Evolutionary conservation across 495 filamentous ascomycete genomes (phyloP).

Genomic region (Aspergillus diversus): DNA sequence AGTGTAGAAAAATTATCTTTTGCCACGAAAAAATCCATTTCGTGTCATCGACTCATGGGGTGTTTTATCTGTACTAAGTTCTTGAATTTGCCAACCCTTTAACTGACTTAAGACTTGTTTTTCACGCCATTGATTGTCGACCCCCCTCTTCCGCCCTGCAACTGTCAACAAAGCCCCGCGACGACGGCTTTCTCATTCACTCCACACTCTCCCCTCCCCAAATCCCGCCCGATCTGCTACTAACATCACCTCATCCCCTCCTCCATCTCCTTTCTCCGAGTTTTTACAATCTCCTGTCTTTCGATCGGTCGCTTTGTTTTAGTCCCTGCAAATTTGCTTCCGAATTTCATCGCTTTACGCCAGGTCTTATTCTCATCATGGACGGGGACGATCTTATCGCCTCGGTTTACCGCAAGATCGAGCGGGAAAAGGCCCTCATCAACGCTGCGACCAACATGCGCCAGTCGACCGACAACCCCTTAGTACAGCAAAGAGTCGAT

Average conservation of each 20-base stretch:
- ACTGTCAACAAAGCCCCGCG: conserved; percentile 50
- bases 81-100: not conserved
- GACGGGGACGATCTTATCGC: conserved; percentile 75
- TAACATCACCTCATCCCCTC: conserved; percentile 15
- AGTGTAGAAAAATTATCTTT: conserved; percentile 10
- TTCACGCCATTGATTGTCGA: conserved; percentile 34
- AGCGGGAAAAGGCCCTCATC: conserved; percentile 95
- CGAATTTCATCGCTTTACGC: conserved; percentile 3
- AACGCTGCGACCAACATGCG: conserved; percentile 92
- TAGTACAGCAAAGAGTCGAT: conserved; percentile 85
- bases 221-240: conserved; percentile 31
- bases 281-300: not conserved
- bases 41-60: conserved; percentile 16
- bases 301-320: conserved; percentile 7
- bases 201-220: conserved; percentile 15
- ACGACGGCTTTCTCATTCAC: conserved; percentile 29
- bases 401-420: conserved; percentile 95
- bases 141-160: conserved; percentile 33
- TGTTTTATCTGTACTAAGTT: conserved; percentile 16
- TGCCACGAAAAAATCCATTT: conserved; percentile 12
- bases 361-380: conserved; percentile 39
- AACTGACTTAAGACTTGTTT: conserved; percentile 8
- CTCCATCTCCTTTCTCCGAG: not conserved
- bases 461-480: conserved; percentile 89
- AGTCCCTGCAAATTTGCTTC: conserved; percentile 7